Percentiles rank a stretch among this genome's conserved stretches.
These are phyloP conservation scores for Drechmeria coniospora DNA, from an alignment of 2,329 filamentous ascomycete genomes.

Conservation along the genomic window DNA sequence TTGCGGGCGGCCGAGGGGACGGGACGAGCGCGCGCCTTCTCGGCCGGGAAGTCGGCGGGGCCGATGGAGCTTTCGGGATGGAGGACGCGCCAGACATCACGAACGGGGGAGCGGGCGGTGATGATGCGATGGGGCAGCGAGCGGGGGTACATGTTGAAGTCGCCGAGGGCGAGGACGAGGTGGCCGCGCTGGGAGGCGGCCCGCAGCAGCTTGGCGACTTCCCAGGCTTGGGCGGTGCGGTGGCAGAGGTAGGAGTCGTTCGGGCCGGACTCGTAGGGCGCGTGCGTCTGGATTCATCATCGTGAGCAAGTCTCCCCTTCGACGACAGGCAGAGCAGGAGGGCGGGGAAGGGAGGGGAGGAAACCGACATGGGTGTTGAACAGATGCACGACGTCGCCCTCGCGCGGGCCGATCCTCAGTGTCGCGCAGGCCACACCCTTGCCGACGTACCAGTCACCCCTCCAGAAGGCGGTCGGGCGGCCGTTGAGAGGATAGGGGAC, in stretches of 20 bases:
- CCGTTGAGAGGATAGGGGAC: slow-evolving; percentile 80
- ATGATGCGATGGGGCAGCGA: slow-evolving; percentile 76
- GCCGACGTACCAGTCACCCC: slow-evolving; percentile 92
- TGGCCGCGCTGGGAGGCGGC: slow-evolving; percentile 67
- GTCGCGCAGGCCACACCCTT: slow-evolving; percentile 81
- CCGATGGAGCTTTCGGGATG: slow-evolving; percentile 77
- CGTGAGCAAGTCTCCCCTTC: no score
- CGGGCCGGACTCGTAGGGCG: slow-evolving; percentile 68
- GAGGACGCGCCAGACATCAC: slow-evolving; percentile 70
- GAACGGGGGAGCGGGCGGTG: slow-evolving; percentile 59
- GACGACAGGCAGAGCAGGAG: no score
- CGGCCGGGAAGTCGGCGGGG: slow-evolving; percentile 49
- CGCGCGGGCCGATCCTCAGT: slow-evolving; percentile 52
- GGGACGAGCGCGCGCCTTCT: slow-evolving; percentile 48
- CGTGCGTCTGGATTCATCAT: slow-evolving; percentile 49
- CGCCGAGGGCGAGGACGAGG: slow-evolving; percentile 72
- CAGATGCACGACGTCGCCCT: slow-evolving; percentile 62
- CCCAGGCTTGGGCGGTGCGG: slow-evolving; percentile 85
- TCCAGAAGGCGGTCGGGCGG: slow-evolving; percentile 80
- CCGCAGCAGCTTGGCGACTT: slow-evolving; percentile 78
- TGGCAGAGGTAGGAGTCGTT: slow-evolving; percentile 82
- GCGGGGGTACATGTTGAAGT: slow-evolving; percentile 92
- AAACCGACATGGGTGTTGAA: slow-evolving; percentile 71
- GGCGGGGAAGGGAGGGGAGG: not conserved
- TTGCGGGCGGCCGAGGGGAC: slow-evolving; percentile 68